phyloP scores from a whole-genome alignment of 306 rosid genomes.

The Sicyos edulis region DNA sequence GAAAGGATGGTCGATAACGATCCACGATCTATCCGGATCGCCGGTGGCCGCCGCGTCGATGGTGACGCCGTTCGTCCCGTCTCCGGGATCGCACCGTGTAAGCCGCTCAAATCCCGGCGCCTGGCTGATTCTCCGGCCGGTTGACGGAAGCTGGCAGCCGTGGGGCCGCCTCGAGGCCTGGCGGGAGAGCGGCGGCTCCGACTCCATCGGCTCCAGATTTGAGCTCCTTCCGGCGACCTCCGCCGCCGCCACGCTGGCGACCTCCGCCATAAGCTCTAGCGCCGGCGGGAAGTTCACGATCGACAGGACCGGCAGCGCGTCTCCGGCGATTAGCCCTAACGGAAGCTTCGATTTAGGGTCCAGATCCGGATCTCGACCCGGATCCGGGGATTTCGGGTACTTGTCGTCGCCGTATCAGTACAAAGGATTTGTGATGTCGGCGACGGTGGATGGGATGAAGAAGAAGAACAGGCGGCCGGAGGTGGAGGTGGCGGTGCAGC shows the following conservation, averaged over 20 bases:
- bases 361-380: conserved; percentile 30
- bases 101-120: conserved; percentile 52
- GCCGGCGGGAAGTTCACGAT: conserved; percentile 38
- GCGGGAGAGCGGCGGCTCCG: conserved; percentile 39
- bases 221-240: conserved; percentile 28
- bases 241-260: conserved; percentile 29
- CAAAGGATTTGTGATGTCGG: conserved; percentile 47
- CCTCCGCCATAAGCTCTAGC: conserved; percentile 26
- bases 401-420: conserved; percentile 19
- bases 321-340: conserved; percentile 32
- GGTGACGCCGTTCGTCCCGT: conserved; percentile 47
- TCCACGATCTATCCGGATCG: conserved; percentile 49
- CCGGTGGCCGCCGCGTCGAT: conserved; percentile 46
- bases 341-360: conserved; percentile 43
- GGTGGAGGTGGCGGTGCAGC: conserved; percentile 47
- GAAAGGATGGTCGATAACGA: conserved; percentile 45
- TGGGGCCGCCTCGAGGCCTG: conserved; percentile 56
- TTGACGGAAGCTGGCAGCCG: conserved; percentile 41
- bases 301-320: conserved; percentile 30
- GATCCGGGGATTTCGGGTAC: conserved; percentile 38
- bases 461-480: conserved; percentile 32
- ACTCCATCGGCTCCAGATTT: conserved; percentile 35
- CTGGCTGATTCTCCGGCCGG: conserved; percentile 43
- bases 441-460: conserved; percentile 40
- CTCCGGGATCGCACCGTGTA: conserved; percentile 38